Evolutionary conservation across 768 basidiomycete species (phyloP).

Genomic region (Macrocybe gigantea): DNA sequence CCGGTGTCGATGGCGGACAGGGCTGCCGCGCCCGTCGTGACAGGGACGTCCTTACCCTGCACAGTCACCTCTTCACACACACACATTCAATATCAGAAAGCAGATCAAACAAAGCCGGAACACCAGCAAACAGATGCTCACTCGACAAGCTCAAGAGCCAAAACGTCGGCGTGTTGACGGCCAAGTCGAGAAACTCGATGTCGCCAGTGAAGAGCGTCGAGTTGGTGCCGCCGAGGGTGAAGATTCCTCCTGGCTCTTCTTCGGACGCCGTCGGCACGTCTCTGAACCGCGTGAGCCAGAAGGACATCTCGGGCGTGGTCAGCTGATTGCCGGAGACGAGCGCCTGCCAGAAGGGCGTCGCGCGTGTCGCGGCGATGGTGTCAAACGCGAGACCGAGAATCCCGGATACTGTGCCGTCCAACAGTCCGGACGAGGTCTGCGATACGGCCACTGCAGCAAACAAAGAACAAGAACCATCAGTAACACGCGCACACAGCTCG

Average conservation of each 20-base stretch:
- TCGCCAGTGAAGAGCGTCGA: slow-evolving; percentile 57
- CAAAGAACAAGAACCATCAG: not conserved
- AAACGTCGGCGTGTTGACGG: slow-evolving; percentile 35
- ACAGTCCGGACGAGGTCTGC: slow-evolving; percentile 36
- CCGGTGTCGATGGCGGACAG: slow-evolving; percentile 90
- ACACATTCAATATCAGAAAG: slow-evolving; percentile 1
- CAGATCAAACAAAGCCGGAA: not conserved
- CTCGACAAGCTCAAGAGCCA: slow-evolving; percentile 59
- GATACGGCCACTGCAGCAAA: slow-evolving; percentile 50
- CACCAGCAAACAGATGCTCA: slow-evolving; percentile 20
- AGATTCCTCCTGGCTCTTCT: slow-evolving; percentile 54
- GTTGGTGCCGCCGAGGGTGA: slow-evolving; percentile 69
- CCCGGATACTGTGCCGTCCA: slow-evolving; percentile 51
- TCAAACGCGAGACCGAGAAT: slow-evolving; percentile 74
- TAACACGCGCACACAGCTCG: too few species aligned
- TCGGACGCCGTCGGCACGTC: slow-evolving; percentile 20
- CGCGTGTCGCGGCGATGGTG: slow-evolving; percentile 47
- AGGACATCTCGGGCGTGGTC: slow-evolving; percentile 49
- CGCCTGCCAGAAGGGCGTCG: slow-evolving; percentile 64
- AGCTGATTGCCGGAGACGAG: slow-evolving; percentile 37
- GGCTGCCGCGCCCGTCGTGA: slow-evolving; percentile 36
- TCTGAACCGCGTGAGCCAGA: slow-evolving; percentile 55
- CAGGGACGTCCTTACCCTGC: slow-evolving; percentile 40
- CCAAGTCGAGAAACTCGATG: slow-evolving; percentile 61
- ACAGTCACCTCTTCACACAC: slow-evolving; percentile 48